Base-by-base conservation (phyloP, 1,139 yeast species). In the Debaryomyces sp. region DNA sequence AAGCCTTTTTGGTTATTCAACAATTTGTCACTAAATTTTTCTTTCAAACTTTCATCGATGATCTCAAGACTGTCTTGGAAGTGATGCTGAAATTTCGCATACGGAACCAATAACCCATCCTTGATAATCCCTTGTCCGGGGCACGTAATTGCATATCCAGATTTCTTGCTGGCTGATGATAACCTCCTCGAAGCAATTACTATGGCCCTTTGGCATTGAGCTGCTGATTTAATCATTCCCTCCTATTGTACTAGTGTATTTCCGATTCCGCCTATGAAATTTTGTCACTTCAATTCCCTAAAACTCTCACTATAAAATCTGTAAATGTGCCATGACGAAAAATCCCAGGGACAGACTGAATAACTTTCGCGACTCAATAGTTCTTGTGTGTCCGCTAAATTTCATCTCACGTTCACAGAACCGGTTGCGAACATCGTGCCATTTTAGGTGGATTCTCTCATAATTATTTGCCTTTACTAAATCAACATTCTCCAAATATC, bases 11-110 rank as follows among this genome's bases (percentile, higher is more conserved):
- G 49, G 18, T 54, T 50, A 27, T 54, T 46, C 34, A 58, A 54
- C 34, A 72, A 51, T 15, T 63, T 55, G 3, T 53, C 42, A 22
- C 75, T 65, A 60, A 80, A 85, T 5, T 75, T 68, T 17, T 69
- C 75, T n/a, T 75, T 76, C 55, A 92, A 84, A 2, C 86, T 80
- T 49, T 83, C 88, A 41, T 77, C 78, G 52, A 90, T 85, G 26
- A 82, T 87, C 10, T 68, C 63, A 5, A 71, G 54, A 18, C 57
- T 49, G 8, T 54, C 55, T 17, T 51, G 52, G 46, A 66, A 58
- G 7, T 54, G 44, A 0, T 48, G 55, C 43, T 51, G 53, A 43
- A 57, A 56, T 34, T 51, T 45, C 24, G 50, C 49, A 46, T 61
- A 63, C 2, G 69, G 68, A 9, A 56, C 59, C 13, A 75, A 59